Base-by-base conservation (phyloP, 352 stramenopile species). In the Pythium folliculosum region DNA sequence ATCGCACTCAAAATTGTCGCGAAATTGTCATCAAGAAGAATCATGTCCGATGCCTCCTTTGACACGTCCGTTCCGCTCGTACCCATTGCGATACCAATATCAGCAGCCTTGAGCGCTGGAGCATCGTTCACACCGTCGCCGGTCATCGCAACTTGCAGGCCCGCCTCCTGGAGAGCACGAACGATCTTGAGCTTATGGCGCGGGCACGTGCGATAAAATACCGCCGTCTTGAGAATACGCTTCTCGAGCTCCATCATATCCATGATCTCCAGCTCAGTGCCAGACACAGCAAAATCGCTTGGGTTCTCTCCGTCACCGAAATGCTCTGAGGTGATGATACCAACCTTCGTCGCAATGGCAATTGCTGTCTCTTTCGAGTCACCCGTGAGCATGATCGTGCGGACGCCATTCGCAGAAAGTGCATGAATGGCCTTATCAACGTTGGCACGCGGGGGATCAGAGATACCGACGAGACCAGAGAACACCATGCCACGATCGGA, bases 121-220 rank as follows among this genome's bases (percentile, higher is more conserved):
- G 97, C 97, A 78, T 99, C 97, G 77, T 99, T 99, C 16, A 98
- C 98, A 38, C 97, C 97, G 70, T 99, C 97, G n/a, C 97, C 98
- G n/a, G 98, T 99, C 83, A 99, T 98, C 7, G 96, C 97, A 47
- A 99, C 95, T 73, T 90, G 83, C 44, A 90, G 45, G 3, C 82
- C 81, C 19, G 77, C 80, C 49, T 89, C 78, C 71, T 99, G 95
- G 12, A 98, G 84, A 17, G 92, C 95, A 7, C 88, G 82, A 10
- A 99, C 96, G 69, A 99, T 97, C 61, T 94, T 95, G 14, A 99
- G 83, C 64, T 99, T 99, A 72, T 99, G 96, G 25, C 93, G 76
- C 7, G 97, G 96, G 38, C 86, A 96, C 13, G 96, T 98, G 27
- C 96, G 89, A 76, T 99, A 99, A 72, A 99, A 99, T 10, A 99